phyloP scores from a whole-genome alignment of 2,329 filamentous ascomycete genomes.

The Talaromyces sp. region DNA sequence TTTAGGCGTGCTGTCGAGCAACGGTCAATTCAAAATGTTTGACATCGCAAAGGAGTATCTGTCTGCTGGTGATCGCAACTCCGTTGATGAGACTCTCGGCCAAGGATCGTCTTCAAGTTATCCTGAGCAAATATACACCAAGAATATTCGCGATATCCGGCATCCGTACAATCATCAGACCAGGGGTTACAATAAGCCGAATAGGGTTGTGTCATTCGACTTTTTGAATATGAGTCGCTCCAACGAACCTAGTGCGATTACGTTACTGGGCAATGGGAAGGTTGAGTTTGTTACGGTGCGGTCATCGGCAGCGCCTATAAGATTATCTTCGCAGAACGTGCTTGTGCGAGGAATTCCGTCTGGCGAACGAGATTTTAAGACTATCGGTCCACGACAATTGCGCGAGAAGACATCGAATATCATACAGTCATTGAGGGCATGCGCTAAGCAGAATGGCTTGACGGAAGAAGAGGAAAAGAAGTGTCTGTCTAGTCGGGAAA shows the following conservation, averaged over 20 bases:
- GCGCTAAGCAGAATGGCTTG: conserved; percentile 9
- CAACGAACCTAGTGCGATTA: conserved; percentile 52
- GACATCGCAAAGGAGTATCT: conserved; percentile 53
- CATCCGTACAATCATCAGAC: conserved; percentile 46
- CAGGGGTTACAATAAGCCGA: conserved; percentile 44
- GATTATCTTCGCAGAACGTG: conserved; percentile 36
- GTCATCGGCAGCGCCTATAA: conserved; percentile 36
- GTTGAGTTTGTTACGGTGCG: conserved; percentile 51
- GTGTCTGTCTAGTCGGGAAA: conserved; percentile 39
- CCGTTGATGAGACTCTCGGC: conserved; percentile 40
- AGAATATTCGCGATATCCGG: conserved; percentile 44
- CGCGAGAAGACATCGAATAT: conserved; percentile 30
- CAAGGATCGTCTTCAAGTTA: conserved; percentile 40
- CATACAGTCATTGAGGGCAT: conserved; percentile 22
- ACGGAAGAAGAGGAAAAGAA: conserved; percentile 15
- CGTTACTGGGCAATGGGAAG: conserved; percentile 51
- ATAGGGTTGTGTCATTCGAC: conserved; percentile 58
- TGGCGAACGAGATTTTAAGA: conserved; percentile 29
- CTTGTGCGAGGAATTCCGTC: conserved; percentile 32
- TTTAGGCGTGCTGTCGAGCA: conserved; percentile 58
- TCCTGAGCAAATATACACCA: conserved; percentile 46
- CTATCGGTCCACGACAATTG: conserved; percentile 31
- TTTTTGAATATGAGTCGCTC: conserved; percentile 51
- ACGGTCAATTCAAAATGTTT: conserved; percentile 57
- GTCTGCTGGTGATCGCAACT: conserved; percentile 37